A percentile compares a stretch with the other conserved stretches of the same genome.
phyloP scores from a whole-genome alignment of 208 protist species.

The Porcisia deanei region DNA sequence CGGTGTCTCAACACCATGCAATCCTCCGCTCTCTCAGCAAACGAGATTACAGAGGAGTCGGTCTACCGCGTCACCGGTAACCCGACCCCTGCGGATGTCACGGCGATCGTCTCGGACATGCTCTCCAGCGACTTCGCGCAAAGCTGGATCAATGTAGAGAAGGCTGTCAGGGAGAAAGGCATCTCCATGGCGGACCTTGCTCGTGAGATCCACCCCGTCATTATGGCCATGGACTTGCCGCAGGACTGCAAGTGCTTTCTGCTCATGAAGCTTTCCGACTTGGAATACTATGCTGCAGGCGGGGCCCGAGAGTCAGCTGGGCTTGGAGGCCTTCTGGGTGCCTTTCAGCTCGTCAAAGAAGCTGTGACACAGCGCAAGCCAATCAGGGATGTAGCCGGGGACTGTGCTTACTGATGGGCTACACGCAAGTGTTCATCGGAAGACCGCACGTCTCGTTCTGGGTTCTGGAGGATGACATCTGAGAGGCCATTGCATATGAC shows the following conservation, averaged over 20 bases:
- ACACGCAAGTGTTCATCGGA: too few species aligned
- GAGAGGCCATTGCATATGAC: neutral
- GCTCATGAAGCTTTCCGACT: conserved; percentile 70
- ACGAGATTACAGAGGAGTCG: conserved; percentile 74
- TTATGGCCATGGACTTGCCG: conserved; percentile 86
- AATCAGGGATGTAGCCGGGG: conserved; percentile 47
- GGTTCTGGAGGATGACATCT: neutral
- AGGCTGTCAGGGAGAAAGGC: conserved; percentile 50
- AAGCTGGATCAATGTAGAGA: conserved; percentile 59
- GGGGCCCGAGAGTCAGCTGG: conserved; percentile 61
- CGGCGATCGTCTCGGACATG: conserved; percentile 75
- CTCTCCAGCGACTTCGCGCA: conserved; percentile 62
- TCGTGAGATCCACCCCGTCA: conserved; percentile 74
- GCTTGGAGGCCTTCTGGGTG: conserved; percentile 71
- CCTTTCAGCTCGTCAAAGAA: conserved; percentile 87
- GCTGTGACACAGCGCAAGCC: conserved; percentile 71
- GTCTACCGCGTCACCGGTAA: conserved; percentile 89
- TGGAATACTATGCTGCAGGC: conserved; percentile 83
- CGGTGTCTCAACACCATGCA: conserved; percentile 98
- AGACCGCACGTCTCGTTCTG: neutral
- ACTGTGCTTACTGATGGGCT: conserved; percentile 10
- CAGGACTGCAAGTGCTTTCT: conserved; percentile 87
- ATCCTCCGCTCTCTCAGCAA: conserved; percentile 74
- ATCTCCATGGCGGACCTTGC: conserved; percentile 75
- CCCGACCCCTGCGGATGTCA: conserved; percentile 74